Percentiles rank a stretch among this genome's conserved stretches.
These are phyloP conservation scores for Aspergillus pseudoglaucus DNA, from an alignment of 2,329 filamentous ascomycete species.

Conservation along the genomic window DNA sequence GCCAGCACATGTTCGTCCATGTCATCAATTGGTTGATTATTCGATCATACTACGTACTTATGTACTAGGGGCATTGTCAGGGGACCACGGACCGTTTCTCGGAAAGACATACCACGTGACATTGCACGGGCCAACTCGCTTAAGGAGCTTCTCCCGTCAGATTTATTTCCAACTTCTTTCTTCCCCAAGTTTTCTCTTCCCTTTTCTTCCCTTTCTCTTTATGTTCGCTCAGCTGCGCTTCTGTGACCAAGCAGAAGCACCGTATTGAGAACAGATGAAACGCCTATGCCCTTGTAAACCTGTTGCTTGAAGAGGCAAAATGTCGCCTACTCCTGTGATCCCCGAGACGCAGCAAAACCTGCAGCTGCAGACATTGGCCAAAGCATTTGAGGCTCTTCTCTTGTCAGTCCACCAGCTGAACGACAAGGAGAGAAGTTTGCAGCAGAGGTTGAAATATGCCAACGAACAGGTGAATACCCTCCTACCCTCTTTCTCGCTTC, in stretches of 20 bases:
- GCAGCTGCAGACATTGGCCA: constrained; percentile 32
- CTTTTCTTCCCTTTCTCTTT: constrained; percentile 12
- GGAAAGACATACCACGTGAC: background rate
- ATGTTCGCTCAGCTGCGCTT: constrained; percentile 14
- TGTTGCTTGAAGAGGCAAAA: constrained; percentile 13
- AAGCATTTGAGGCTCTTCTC: constrained; percentile 38
- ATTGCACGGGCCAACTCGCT: constrained; percentile 30
- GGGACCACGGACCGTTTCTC: no score
- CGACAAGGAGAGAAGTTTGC: constrained; percentile 33
- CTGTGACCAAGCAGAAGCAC: constrained; percentile 19
- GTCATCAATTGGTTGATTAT: no score
- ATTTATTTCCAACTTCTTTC: constrained; percentile 5
- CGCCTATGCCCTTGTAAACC: constrained; percentile 17
- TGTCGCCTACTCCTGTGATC: constrained; percentile 27
- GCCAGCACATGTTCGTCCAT: no score
- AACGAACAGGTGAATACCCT: constrained; percentile 33
- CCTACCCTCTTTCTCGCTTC: constrained; percentile 1
- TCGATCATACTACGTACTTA: no score
- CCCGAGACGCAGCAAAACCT: constrained; percentile 26
- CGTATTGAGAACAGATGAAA: constrained; percentile 16
- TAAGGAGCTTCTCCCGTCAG: constrained; percentile 9
- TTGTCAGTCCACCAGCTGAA: constrained; percentile 34
- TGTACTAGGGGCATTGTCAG: background rate
- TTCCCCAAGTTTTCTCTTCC: constrained; percentile 7
- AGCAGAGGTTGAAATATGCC: constrained; percentile 31